Evolutionary conservation across 1,284 basidiomycete species (phyloP).

Genomic region (Austropuccinia psidii): DNA sequence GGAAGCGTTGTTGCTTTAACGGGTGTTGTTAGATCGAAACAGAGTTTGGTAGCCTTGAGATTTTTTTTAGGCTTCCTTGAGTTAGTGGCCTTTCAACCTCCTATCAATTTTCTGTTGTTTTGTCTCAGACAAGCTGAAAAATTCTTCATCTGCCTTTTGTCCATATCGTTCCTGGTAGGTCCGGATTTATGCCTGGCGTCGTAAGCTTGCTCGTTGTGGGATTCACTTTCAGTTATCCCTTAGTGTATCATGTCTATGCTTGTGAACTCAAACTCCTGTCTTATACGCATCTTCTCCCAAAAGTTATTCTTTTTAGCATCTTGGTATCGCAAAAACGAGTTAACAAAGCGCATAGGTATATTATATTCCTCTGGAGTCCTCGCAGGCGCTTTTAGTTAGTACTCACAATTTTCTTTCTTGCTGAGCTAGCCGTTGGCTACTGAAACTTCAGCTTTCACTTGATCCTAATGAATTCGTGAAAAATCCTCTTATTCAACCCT

Average conservation of each 20-base stretch:
- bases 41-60: background rate
- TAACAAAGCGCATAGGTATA: constrained; percentile 39
- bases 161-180: background rate
- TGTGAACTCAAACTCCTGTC: too few relatives aligned
- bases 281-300: too few relatives aligned
- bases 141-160: too few relatives aligned
- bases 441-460: too few relatives aligned
- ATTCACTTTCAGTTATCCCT: too few relatives aligned
- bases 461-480: too few relatives aligned
- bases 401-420: background rate
- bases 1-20: background rate
- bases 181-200: background rate
- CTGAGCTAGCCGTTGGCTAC: background rate
- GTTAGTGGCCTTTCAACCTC: background rate
- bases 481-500: too few relatives aligned
- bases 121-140: too few relatives aligned
- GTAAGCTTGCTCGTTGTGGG: too few relatives aligned
- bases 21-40: background rate
- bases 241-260: too few relatives aligned
- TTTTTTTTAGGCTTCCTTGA: constrained; percentile 1
- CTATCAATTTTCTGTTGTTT: too few relatives aligned
- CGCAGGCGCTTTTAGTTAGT: constrained; percentile 39
- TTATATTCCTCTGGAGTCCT: constrained; percentile 40
- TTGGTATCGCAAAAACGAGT: constrained; percentile 41
- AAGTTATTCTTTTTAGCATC: constrained; percentile 38